phyloP scores from a whole-genome alignment of 1,284 basidiomycete species.

The Golubevia pallescens region DNA sequence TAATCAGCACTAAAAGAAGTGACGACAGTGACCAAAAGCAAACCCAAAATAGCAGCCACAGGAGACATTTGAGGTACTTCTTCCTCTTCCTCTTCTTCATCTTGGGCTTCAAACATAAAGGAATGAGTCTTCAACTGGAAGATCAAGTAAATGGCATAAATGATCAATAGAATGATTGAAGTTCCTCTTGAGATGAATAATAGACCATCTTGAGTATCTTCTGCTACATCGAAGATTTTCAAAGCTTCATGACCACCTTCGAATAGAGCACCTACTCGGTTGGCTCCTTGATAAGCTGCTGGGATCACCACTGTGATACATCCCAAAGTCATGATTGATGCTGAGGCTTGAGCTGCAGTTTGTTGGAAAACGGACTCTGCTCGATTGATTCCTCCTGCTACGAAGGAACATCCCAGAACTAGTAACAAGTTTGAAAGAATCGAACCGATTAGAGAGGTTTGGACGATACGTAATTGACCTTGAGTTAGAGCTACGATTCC shows the following conservation, averaged over 20 bases:
- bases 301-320: constrained; percentile 59
- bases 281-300: constrained; percentile 49
- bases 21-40: constrained; percentile 48
- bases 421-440: constrained; percentile 59
- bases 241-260: constrained; percentile 15
- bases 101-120: constrained; percentile 50
- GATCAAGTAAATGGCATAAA: constrained; percentile 55
- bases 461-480: constrained; percentile 45
- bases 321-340: constrained; percentile 61
- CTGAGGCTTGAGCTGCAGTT: constrained; percentile 58
- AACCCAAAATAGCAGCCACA: constrained; percentile 42
- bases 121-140: constrained; percentile 62
- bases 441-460: constrained; percentile 55
- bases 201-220: constrained; percentile 28
- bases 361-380: constrained; percentile 55
- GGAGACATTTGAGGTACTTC: constrained; percentile 56
- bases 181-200: constrained; percentile 61
- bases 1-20: constrained; percentile 62
- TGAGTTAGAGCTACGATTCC: constrained; percentile 56
- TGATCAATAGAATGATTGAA: constrained; percentile 45
- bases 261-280: constrained; percentile 12
- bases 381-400: constrained; percentile 50
- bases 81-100: constrained; percentile 36
- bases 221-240: constrained; percentile 14
- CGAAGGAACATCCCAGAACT: constrained; percentile 56